Evolutionary conservation across 306 rosid genomes (phyloP).

Genomic region (Elaeagnus macrophylla): DNA sequence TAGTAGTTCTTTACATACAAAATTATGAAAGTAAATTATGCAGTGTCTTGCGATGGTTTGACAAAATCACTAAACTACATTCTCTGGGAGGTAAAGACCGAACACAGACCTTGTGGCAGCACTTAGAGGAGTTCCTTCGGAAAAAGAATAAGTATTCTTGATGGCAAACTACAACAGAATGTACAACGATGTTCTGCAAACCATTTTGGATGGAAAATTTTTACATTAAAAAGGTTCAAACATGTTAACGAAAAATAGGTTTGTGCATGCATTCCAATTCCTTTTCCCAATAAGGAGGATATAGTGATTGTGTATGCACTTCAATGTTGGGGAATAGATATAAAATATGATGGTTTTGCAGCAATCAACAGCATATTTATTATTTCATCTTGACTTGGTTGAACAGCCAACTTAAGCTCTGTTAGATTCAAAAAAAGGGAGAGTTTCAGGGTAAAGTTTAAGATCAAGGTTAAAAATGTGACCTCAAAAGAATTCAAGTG

Average conservation of each 20-base stretch:
- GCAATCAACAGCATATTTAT: too few species aligned
- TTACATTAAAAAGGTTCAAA: constrained; percentile 23
- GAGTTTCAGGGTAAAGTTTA: too few species aligned
- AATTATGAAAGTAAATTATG: constrained; percentile 31
- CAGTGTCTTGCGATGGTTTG: constrained; percentile 24
- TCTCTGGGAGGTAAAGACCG: constrained; percentile 26
- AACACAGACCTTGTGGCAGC: constrained; percentile 18
- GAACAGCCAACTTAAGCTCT: too few species aligned
- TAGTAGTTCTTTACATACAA: constrained; percentile 43
- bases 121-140: constrained; percentile 31
- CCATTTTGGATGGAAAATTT: constrained; percentile 15
- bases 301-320: too few species aligned
- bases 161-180: constrained; percentile 37
- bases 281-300: too few species aligned
- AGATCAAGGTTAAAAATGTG: too few species aligned
- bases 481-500: too few species aligned
- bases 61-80: constrained; percentile 32
- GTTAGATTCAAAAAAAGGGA: too few species aligned
- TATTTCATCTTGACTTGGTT: too few species aligned
- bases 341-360: too few species aligned
- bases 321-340: too few species aligned
- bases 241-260: background rate
- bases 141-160: constrained; percentile 43
- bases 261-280: too few species aligned
- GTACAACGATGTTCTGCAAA: constrained; percentile 57